phyloP scores from a whole-genome alignment of 2,329 filamentous ascomycete genomes.

The Aureobasidium namibiae region DNA sequence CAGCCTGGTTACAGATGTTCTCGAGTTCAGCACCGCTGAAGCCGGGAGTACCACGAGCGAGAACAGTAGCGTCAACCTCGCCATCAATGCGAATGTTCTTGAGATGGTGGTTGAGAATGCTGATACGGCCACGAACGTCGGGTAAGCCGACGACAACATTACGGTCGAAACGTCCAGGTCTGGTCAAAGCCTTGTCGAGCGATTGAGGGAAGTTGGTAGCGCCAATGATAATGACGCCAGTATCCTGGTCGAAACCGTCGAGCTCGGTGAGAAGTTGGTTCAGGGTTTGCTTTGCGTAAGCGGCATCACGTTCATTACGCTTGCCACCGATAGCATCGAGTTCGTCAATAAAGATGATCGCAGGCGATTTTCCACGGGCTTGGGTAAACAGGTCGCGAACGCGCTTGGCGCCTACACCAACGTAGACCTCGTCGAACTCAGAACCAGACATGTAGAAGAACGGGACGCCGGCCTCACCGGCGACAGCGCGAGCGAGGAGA shows the following conservation, averaged over 20 bases:
- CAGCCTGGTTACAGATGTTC: slow-evolving; percentile 94
- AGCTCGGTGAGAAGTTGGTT: slow-evolving; percentile 96
- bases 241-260: slow-evolving; percentile 92
- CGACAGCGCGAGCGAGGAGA: slow-evolving; percentile 86
- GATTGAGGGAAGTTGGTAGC: slow-evolving; percentile 94
- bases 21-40: slow-evolving; percentile 94
- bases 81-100: slow-evolving; percentile 75
- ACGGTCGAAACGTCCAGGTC: slow-evolving; percentile 91
- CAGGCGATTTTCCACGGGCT: slow-evolving; percentile 76
- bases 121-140: slow-evolving; percentile 85
- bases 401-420: slow-evolving; percentile 92
- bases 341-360: slow-evolving; percentile 94
- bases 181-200: slow-evolving; percentile 87
- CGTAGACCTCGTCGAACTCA: slow-evolving; percentile 97
- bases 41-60: slow-evolving; percentile 81
- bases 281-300: slow-evolving; percentile 93
- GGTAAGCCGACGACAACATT: slow-evolving; percentile 83
- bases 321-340: slow-evolving; percentile 91
- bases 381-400: slow-evolving; percentile 85
- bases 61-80: slow-evolving; percentile 73
- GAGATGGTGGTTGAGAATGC: slow-evolving; percentile 88
- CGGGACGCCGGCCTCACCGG: slow-evolving; percentile 91
- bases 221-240: slow-evolving; percentile 88
- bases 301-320: slow-evolving; percentile 83
- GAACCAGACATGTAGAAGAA: slow-evolving; percentile 99